Conservation (phyloP, 352 stramenopile genomes). For the Globisporangium camurandrum region DNA sequence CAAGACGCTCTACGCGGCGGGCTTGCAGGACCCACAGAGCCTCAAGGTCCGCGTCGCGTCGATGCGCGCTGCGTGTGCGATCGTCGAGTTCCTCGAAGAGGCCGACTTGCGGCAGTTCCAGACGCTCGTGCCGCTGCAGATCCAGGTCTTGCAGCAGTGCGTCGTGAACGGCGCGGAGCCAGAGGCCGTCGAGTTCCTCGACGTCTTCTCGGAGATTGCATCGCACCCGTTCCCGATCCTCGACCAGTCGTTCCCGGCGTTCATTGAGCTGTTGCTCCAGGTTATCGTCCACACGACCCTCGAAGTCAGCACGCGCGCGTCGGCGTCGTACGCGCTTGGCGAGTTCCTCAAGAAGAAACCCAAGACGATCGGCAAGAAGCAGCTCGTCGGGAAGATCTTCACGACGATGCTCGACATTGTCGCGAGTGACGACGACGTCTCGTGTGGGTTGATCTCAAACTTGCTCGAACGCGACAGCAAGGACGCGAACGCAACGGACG, state of each 20-base stretch:
- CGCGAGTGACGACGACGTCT: conserved; percentile 64
- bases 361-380: conserved; percentile 85
- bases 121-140: conserved; percentile 74
- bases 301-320: conserved; percentile 69
- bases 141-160: conserved; percentile 81
- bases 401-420: conserved; percentile 83
- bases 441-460: conserved; percentile 78
- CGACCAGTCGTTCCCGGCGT: conserved; percentile 67
- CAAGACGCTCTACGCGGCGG: conserved; percentile 66
- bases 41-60: conserved; percentile 76
- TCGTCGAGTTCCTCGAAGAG: conserved; percentile 81
- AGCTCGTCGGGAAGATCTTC: conserved; percentile 78
- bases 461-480: conserved; percentile 65
- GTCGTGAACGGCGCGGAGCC: conserved; percentile 63
- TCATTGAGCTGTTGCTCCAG: conserved; percentile 80
- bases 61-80: conserved; percentile 71
- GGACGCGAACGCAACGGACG: conserved; percentile 35
- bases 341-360: conserved; percentile 87
- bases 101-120: conserved; percentile 63
- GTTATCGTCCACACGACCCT: conserved; percentile 72
- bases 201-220: conserved; percentile 82
- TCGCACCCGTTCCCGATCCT: conserved; percentile 81
- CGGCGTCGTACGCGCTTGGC: conserved; percentile 73
- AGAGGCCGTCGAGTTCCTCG: conserved; percentile 82
- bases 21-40: conserved; percentile 70